Percentiles rank a stretch among this genome's conserved stretches.
These are phyloP conservation scores for Tuber microsphaerosporum DNA, from an alignment of 495 filamentous ascomycete genomes.

Conservation along the genomic window DNA sequence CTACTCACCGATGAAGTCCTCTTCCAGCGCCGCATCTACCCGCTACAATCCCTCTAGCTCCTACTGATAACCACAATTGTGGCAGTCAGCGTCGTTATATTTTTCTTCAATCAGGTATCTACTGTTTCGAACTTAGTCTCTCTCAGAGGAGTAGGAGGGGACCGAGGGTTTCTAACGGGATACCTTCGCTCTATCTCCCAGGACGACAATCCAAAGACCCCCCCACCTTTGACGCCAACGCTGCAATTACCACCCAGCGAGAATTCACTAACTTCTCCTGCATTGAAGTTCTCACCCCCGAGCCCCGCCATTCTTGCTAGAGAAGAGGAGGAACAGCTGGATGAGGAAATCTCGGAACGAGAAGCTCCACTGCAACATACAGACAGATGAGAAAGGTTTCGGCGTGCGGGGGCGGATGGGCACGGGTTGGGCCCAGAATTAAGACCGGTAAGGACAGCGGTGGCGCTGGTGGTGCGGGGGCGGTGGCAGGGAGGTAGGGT, in stretches of 20 bases:
- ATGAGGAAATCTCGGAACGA: too few relatives aligned
- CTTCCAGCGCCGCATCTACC: too few relatives aligned
- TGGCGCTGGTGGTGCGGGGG: not conserved
- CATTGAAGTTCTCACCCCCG: too few relatives aligned
- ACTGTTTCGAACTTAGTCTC: slow-evolving; percentile 3
- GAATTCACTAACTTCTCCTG: slow-evolving; percentile 43
- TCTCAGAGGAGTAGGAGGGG: not conserved
- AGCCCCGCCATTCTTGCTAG: too few relatives aligned
- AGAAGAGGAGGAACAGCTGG: too few relatives aligned
- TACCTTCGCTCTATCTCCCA: not conserved
- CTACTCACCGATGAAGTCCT: too few relatives aligned
- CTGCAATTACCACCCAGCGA: not conserved
- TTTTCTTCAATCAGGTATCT: slow-evolving; percentile 41
- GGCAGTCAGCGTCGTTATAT: slow-evolving; percentile 62
- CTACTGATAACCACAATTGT: too few relatives aligned
- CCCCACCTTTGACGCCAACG: slow-evolving; percentile 14
- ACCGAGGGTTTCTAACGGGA: not conserved
- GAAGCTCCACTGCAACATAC: slow-evolving; percentile 2
- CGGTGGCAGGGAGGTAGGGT: slow-evolving; percentile 16
- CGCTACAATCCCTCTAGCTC: too few relatives aligned
- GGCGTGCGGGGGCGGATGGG: slow-evolving; percentile 5
- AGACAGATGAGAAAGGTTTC: slow-evolving; percentile 8
- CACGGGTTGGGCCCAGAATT: slow-evolving; percentile 30
- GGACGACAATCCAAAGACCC: slow-evolving; percentile 31
- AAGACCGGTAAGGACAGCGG: slow-evolving; percentile 8